Evolutionary conservation across 179 eudicot species (phyloP), one percentile per base, ranked within the genome.

Genomic region (Carnegiea gigantea): DNA sequence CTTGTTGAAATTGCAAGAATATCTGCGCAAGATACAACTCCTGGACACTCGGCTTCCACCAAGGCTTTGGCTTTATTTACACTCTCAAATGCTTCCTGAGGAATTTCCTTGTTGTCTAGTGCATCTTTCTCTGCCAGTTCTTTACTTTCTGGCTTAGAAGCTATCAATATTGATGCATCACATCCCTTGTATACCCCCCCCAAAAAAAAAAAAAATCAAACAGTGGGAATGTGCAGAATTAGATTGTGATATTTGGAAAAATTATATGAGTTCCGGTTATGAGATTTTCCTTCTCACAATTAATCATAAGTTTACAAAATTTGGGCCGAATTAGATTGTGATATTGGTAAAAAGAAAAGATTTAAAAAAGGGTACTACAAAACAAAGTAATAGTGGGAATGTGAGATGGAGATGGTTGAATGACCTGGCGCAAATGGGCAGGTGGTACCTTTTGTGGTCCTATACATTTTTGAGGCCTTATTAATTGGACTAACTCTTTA

Each of bases 21-120:
- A 84, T 95, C 98, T 6, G 98, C 94, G 78, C 98, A 95, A 44
- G 98, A 95, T 2, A 95, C 98, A 68, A 93, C 88, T 26, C 94
- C 97, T 4, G 94, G 98, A 78, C 98, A 95, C 73, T 93, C 91
- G 90, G 83, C 87, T 86, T 95, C 98, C 72, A 95, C 87, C 80
- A 93, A 57, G 38, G 88, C 88, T 78, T 95, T 95, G 79, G 97
- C 97, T 83, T 89, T 90, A 21, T 82, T 84, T 73, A 95, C 82
- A 83, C 87, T 79, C 38, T 90, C 92, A 76, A 86, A 95, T 46
- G 91, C 98, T 89, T 90, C 97, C 64, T 57, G 28, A 2, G 91
- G 88, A 43, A 95, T 78, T 6, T 93, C 95, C 82, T 91, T 92
- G 92, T 92, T 95, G 77, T 88, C 92, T 77, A 84, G 78, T 49